Conservation (phyloP, 768 basidiomycete species). For the Amanita rubescens region DNA sequence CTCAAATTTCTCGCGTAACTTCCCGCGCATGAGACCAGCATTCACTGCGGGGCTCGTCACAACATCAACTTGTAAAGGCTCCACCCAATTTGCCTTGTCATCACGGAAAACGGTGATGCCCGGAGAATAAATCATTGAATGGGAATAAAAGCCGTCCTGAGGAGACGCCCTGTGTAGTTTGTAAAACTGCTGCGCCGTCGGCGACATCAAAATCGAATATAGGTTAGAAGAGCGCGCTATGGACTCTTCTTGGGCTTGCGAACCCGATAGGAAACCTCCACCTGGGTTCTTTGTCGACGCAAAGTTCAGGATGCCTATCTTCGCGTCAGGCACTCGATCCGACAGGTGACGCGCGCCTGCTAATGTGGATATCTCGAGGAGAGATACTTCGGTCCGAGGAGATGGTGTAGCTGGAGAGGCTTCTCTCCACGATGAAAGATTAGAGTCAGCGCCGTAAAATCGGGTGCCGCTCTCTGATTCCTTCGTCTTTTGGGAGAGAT, state of each 20-base stretch:
- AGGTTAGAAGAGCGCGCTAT: constrained; percentile 72
- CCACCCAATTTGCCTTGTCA: constrained; percentile 48
- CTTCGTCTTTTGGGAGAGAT: constrained; percentile 18
- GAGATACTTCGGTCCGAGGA: constrained; percentile 29
- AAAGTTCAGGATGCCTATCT: constrained; percentile 66
- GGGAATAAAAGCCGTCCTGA: constrained; percentile 59
- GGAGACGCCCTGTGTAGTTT: constrained; percentile 41
- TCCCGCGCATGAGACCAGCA: constrained; percentile 38
- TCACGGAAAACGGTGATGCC: constrained; percentile 53
- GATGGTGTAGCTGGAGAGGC: constrained; percentile 1
- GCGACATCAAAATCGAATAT: constrained; percentile 52
- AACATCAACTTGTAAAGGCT: constrained; percentile 56
- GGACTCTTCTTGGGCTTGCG: constrained; percentile 76
- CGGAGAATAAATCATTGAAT: constrained; percentile 74
- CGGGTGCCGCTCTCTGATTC: constrained; percentile 34
- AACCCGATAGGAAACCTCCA: constrained; percentile 67
- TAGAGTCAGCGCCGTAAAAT: constrained; percentile 45
- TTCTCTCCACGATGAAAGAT: constrained; percentile 40
- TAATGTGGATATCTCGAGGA: constrained; percentile 59
- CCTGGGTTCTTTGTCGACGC: constrained; percentile 71
- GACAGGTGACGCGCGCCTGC: constrained; percentile 44
- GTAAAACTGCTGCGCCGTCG: constrained; percentile 54
- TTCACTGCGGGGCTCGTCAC: constrained; percentile 74
- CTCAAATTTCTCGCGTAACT: constrained; percentile 13
- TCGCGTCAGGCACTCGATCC: constrained; percentile 14